Evolutionary conservation across 441 rosid genomes (phyloP).

Genomic region (Corymbia citriodora): DNA sequence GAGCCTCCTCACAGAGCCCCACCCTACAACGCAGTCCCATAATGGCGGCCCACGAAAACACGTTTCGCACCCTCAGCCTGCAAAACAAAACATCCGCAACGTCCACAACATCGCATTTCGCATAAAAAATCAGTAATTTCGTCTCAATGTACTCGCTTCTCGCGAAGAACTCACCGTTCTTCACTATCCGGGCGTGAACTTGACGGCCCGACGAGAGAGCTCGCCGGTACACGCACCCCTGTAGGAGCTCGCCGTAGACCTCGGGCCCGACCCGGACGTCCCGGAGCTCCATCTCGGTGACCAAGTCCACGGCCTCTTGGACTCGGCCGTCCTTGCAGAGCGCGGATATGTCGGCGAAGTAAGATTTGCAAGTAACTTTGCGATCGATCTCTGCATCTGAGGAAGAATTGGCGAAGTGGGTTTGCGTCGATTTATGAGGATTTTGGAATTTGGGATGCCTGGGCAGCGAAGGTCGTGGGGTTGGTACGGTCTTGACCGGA

Average conservation of each 20-base stretch:
- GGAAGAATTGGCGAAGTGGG: constrained; percentile 9
- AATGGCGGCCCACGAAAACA: constrained; percentile 88
- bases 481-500: constrained; percentile 24
- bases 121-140: constrained; percentile 56
- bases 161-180: constrained; percentile 47
- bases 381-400: constrained; percentile 3
- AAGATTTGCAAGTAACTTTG: constrained; percentile 24
- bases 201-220: constrained; percentile 54
- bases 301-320: constrained; percentile 46
- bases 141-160: constrained; percentile 62
- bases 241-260: constrained; percentile 64
- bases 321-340: constrained; percentile 53
- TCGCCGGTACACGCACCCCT: constrained; percentile 64
- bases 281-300: constrained; percentile 41
- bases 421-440: not conserved
- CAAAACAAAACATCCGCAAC: constrained; percentile 35
- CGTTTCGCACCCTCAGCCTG: constrained; percentile 40
- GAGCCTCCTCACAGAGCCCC: constrained; percentile 46
- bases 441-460: constrained; percentile 7
- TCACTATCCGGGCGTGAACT: constrained; percentile 70
- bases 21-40: constrained; percentile 58
- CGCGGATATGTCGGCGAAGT: constrained; percentile 41
- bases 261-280: constrained; percentile 41
- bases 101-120: constrained; percentile 53
- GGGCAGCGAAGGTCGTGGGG: constrained; percentile 12